Conservation (phyloP, 305 asterid genomes). For the Plantago lanceolata region DNA sequence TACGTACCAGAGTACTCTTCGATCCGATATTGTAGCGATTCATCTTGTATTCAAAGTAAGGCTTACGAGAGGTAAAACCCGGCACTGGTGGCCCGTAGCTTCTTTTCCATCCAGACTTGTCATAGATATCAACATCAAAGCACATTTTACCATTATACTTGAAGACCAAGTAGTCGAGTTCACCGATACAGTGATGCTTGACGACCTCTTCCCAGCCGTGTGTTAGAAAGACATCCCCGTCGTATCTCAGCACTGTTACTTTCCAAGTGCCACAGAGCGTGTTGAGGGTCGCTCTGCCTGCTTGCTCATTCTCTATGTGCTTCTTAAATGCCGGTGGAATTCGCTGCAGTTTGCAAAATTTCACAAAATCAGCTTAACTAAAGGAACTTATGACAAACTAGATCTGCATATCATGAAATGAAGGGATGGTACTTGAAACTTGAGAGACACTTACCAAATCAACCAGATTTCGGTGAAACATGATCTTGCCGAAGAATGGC, state of each 20-base stretch:
- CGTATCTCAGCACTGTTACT: neutral
- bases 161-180: conserved; percentile 21
- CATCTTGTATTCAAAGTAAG: conserved; percentile 25
- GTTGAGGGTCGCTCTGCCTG: conserved; percentile 10
- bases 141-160: conserved; percentile 30
- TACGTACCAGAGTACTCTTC: conserved; percentile 23
- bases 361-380: neutral
- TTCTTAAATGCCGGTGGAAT: conserved; percentile 29
- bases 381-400: no score
- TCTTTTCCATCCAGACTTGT: conserved; percentile 10
- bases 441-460: neutral
- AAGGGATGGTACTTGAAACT: neutral
- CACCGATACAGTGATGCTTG: conserved; percentile 22
- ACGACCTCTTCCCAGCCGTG: conserved; percentile 31
- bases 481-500: conserved; percentile 1
- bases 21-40: conserved; percentile 15
- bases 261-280: conserved; percentile 27
- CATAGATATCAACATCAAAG: conserved; percentile 31
- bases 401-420: no score
- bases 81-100: neutral
- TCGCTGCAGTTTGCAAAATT: conserved; percentile 13
- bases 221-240: conserved; percentile 5
- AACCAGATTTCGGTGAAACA: neutral
- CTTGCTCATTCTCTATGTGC: conserved; percentile 16
- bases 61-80: conserved; percentile 21